These are phyloP conservation scores for Leishmania turanica DNA, from an alignment of 208 protist genomes.

Conservation along the genomic window DNA sequence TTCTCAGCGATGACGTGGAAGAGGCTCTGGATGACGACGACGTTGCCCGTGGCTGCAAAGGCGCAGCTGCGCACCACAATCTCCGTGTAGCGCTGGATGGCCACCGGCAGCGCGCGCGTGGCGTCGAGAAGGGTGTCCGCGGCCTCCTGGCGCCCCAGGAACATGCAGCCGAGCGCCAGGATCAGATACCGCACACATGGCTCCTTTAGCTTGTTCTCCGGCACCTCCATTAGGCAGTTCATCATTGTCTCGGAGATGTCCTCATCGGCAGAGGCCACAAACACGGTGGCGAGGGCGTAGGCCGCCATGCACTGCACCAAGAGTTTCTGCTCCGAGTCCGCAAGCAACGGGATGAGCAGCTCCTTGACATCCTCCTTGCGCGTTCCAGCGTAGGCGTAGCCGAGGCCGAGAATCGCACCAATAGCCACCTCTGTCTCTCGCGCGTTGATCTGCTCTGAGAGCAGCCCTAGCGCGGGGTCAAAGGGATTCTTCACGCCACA, in stretches of 20 bases:
- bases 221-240: slow-evolving; percentile 91
- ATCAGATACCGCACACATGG: slow-evolving; percentile 91
- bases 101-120: slow-evolving; percentile 71
- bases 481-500: slow-evolving; percentile 89
- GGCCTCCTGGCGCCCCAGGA: slow-evolving; percentile 93
- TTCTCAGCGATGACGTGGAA: slow-evolving; percentile 96
- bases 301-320: slow-evolving; percentile 94
- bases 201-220: slow-evolving; percentile 62
- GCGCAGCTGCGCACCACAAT: slow-evolving; percentile 97
- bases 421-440: slow-evolving; percentile 82
- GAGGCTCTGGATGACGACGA: slow-evolving; percentile 97
- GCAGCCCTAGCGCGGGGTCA: slow-evolving; percentile 96
- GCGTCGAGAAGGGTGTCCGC: slow-evolving; percentile 95
- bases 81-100: slow-evolving; percentile 90
- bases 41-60: slow-evolving; percentile 99
- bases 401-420: slow-evolving; percentile 95
- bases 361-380: slow-evolving; percentile 95
- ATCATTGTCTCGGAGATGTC: slow-evolving; percentile 95
- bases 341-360: slow-evolving; percentile 93
- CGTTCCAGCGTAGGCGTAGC: slow-evolving; percentile 98
- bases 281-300: slow-evolving; percentile 97
- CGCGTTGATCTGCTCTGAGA: slow-evolving; percentile 79
- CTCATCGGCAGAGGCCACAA: slow-evolving; percentile 95
- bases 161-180: slow-evolving; percentile 96
- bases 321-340: slow-evolving; percentile 90